These are phyloP conservation scores for Colletotrichum filicis DNA, from an alignment of 2,329 filamentous ascomycete genomes.

Conservation along the genomic window DNA sequence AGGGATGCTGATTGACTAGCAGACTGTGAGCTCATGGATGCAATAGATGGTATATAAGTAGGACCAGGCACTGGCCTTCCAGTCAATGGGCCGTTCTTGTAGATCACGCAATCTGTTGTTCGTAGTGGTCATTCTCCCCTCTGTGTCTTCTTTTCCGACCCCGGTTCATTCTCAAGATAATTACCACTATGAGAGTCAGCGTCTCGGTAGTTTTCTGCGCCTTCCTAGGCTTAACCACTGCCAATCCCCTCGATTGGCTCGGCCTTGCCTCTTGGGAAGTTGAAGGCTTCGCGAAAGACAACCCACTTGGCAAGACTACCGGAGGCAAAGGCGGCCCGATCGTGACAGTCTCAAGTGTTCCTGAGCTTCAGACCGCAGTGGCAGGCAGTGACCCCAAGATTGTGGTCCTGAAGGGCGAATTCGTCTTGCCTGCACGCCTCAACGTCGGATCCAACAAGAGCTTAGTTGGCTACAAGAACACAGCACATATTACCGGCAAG, in stretches of 20 bases:
- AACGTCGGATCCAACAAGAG: conserved; percentile 58
- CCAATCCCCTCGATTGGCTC: conserved; percentile 37
- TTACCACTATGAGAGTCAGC: conserved; percentile 25
- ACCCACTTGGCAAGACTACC: conserved; percentile 50
- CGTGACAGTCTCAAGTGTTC: conserved; percentile 54
- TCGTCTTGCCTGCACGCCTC: conserved; percentile 53
- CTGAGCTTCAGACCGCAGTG: conserved; percentile 56
- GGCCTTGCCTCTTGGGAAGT: conserved; percentile 40
- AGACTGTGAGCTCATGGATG: neutral
- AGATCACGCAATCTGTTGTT: neutral
- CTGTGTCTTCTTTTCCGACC: neutral
- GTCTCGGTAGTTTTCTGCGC: conserved; percentile 1
- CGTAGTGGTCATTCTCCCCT: neutral
- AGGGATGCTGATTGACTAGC: too few species aligned
- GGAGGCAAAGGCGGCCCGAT: conserved; percentile 58
- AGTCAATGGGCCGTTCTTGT: neutral
- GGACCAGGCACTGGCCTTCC: neutral
- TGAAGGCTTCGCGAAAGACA: conserved; percentile 42
- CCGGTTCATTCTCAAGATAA: neutral
- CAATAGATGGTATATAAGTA: neutral
- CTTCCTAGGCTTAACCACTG: conserved; percentile 15
- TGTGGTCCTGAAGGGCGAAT: conserved; percentile 54
- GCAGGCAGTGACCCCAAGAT: conserved; percentile 52
- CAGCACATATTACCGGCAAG: conserved; percentile 48
- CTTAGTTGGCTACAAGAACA: conserved; percentile 48